phyloP scores from a whole-genome alignment of 768 basidiomycete genomes.

The Pleurotus pulmonarius region DNA sequence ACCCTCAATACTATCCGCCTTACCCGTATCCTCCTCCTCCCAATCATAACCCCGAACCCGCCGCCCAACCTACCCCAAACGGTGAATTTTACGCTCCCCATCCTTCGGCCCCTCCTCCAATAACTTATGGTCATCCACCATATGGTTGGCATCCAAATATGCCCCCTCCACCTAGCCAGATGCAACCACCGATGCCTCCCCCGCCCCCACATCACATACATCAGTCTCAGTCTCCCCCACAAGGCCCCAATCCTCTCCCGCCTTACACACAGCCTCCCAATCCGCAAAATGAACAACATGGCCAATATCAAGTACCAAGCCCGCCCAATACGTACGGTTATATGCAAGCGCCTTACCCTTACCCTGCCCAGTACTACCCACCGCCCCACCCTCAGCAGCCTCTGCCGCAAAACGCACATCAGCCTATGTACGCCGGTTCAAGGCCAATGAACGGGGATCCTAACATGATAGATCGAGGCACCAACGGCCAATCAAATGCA shows the following conservation, averaged over 20 bases:
- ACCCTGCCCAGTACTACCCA: constrained; percentile 30
- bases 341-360: constrained; percentile 28
- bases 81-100: constrained; percentile 28
- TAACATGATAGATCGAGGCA: constrained; percentile 19
- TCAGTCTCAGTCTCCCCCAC: constrained; percentile 3
- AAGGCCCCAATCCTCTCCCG: neutral
- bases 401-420: constrained; percentile 16
- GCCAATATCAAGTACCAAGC: too few species aligned
- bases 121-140: constrained; percentile 25
- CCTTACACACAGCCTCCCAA: constrained; percentile 4
- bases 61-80: constrained; percentile 20
- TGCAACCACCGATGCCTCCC: constrained; percentile 9
- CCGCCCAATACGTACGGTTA: constrained; percentile 23
- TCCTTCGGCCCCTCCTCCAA: constrained; percentile 20
- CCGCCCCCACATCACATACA: constrained; percentile 17
- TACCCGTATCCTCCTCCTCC: constrained; percentile 36
- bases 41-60: constrained; percentile 29
- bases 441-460: constrained; percentile 16
- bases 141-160: constrained; percentile 36
- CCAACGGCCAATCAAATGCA: constrained; percentile 27
- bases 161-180: constrained; percentile 15
- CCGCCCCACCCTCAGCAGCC: constrained; percentile 23
- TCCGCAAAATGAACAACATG: constrained; percentile 6
- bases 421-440: constrained; percentile 14
- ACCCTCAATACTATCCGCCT: constrained; percentile 33